These are phyloP conservation scores for Elsinoe necatrix DNA, from an alignment of 2,329 filamentous ascomycete genomes.

Conservation along the genomic window DNA sequence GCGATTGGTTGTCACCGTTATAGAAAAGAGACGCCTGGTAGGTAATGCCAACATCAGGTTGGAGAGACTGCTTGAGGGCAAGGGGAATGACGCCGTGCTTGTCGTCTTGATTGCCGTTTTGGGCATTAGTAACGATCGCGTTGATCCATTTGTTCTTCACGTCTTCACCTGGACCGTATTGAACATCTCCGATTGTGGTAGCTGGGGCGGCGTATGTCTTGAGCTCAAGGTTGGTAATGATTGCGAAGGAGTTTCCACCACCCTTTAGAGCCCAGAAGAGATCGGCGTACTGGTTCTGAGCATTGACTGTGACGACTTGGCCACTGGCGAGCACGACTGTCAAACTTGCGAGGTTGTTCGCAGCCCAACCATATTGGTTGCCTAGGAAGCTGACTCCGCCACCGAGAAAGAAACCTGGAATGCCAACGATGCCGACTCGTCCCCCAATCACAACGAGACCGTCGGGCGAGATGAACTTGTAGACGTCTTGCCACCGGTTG, in stretches of 20 bases:
- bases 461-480: slow-evolving; percentile 7
- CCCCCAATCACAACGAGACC: slow-evolving; percentile 3
- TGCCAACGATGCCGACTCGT: slow-evolving; percentile 5
- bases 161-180: slow-evolving; percentile 16
- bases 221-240: slow-evolving; percentile 24
- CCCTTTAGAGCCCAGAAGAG: slow-evolving; percentile 26
- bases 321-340: slow-evolving; percentile 7
- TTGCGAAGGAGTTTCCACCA: slow-evolving; percentile 23
- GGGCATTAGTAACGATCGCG: slow-evolving; percentile 18
- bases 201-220: slow-evolving; percentile 22
- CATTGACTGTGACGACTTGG: slow-evolving; percentile 1
- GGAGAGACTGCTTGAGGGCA: neutral
- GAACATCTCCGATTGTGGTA: slow-evolving; percentile 2
- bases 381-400: slow-evolving; percentile 10
- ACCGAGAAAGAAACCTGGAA: slow-evolving; percentile 26
- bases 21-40: slow-evolving; percentile 10
- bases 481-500: slow-evolving; percentile 10
- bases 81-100: slow-evolving; percentile 7
- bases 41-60: slow-evolving; percentile 2
- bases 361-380: slow-evolving; percentile 7
- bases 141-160: slow-evolving; percentile 21
- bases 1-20: neutral
- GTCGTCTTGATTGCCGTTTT: slow-evolving; percentile 16
- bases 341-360: slow-evolving; percentile 1
- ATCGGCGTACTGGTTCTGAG: slow-evolving; percentile 20